Evolutionary conservation across 2,329 filamentous ascomycete genomes (phyloP), one percentile per base, ranked within the genome.

Genomic region (Cadophora luteo-olivacea): DNA sequence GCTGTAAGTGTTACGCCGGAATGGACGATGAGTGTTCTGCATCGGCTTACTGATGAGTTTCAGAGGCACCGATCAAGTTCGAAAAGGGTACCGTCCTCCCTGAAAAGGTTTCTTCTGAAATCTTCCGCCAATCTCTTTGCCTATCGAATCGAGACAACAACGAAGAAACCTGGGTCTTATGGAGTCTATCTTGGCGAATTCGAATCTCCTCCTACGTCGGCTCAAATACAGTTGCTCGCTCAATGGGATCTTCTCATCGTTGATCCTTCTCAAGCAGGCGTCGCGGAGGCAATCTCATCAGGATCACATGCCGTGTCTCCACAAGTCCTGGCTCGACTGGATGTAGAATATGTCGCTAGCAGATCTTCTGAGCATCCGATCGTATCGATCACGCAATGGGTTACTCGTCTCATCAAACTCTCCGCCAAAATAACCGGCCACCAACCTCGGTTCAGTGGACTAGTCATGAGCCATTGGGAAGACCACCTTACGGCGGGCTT

Each of bases 221-320:
- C 74, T 24, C 76, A 83, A 68, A 66, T 73, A 24, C 72, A 69
- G n/a, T 60, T 84, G 7, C 73, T 84, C n/a, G 66, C 75, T 48
- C 75, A 78, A 72, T 83, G 80, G 80, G 81, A 84, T 63, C 69
- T 83, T n/a, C 67, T 83, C 49, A 76, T 83, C 19, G 75, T 83
- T 14, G 81, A 84, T 70, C 82, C 82, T 2, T 75, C 79, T 22
- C 77, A 80, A 68, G 49, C 64, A 11, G 79, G 80, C 6, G 77
- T 82, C 2, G 55, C 76, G 2, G 74, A 79, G 4, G 80, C 78
- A 4, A 75, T 82, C 64, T 71, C 72, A 9, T 68, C 67, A 57
- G 65, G 67, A 8, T 24, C 60, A 14, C 71, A 74, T 61, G 16
- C 55, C 4, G 38, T 71, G 4, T 70, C 74, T 22, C 36, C 69